Percentiles rank a stretch among this genome's conserved stretches.
phyloP scores from a whole-genome alignment of 305 asterid species.

The Solanum hybrid region DNA sequence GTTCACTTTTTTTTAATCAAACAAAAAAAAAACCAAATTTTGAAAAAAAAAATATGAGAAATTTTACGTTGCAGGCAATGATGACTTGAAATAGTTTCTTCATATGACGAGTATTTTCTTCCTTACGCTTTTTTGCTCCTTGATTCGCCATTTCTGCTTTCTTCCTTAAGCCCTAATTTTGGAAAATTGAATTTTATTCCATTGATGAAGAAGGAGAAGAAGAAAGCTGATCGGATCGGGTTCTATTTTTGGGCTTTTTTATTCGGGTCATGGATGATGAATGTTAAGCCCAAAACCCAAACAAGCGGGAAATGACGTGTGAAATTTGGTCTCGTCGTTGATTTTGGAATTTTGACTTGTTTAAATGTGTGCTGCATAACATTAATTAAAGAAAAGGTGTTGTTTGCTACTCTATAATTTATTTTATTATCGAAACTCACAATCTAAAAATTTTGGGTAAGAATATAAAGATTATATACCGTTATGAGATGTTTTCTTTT shows the following conservation, averaged over 20 bases:
- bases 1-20: neutral
- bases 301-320: neutral
- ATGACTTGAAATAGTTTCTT: conserved; percentile 55
- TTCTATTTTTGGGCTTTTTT: neutral
- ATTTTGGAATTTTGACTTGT: neutral
- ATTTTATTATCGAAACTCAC: neutral
- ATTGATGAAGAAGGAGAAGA: neutral
- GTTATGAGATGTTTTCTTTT: neutral
- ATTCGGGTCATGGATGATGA: neutral
- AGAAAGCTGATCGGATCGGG: neutral
- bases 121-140: conserved; percentile 96
- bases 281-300: neutral
- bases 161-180: neutral
- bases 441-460: neutral
- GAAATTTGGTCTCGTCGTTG: neutral
- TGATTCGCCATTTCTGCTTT: conserved; percentile 67
- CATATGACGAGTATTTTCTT: conserved; percentile 81
- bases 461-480: neutral
- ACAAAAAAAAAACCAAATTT: neutral
- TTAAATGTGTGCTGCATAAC: neutral
- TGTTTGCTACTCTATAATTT: neutral
- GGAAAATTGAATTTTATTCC: neutral
- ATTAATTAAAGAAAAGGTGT: neutral
- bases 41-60: neutral
- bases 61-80: conserved; percentile 60